Percentiles rank a stretch among this genome's conserved stretches.
phyloP scores from a whole-genome alignment of 2,329 filamentous ascomycete species.

The Hymenoscyphus repandus region DNA sequence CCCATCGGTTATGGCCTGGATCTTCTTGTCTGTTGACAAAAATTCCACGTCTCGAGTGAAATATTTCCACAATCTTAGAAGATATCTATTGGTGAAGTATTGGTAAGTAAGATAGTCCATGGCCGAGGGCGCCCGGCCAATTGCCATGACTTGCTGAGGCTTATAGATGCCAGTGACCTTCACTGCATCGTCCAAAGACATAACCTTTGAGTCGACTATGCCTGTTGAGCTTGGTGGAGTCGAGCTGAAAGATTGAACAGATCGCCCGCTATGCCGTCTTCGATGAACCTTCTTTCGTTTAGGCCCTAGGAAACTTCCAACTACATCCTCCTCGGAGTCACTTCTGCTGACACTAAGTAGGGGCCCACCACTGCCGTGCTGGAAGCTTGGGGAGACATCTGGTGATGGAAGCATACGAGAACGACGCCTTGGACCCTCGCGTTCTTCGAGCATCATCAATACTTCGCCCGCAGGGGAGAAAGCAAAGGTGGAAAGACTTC shows the following conservation, averaged over 20 bases:
- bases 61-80: constrained; percentile 42
- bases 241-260: constrained; percentile 43
- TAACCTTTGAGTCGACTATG: constrained; percentile 37
- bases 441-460: constrained; percentile 57
- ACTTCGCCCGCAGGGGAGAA: constrained; percentile 57
- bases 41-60: background rate
- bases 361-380: constrained; percentile 42
- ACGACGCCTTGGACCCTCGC: constrained; percentile 40
- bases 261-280: constrained; percentile 40
- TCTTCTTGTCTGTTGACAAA: constrained; percentile 31
- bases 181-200: constrained; percentile 54
- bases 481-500: constrained; percentile 54
- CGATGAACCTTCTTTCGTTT: constrained; percentile 37
- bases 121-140: constrained; percentile 50
- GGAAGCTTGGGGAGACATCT: constrained; percentile 20
- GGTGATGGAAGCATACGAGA: constrained; percentile 33
- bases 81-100: constrained; percentile 51
- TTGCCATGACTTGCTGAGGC: constrained; percentile 57
- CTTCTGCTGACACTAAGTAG: constrained; percentile 53
- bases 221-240: constrained; percentile 41
- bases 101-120: constrained; percentile 48
- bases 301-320: constrained; percentile 53
- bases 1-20: constrained; percentile 47
- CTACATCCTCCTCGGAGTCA: constrained; percentile 60
- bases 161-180: constrained; percentile 52